These are phyloP conservation scores for Nakazawaea populi DNA, from an alignment of 805 yeast genomes.

Conservation along the genomic window DNA sequence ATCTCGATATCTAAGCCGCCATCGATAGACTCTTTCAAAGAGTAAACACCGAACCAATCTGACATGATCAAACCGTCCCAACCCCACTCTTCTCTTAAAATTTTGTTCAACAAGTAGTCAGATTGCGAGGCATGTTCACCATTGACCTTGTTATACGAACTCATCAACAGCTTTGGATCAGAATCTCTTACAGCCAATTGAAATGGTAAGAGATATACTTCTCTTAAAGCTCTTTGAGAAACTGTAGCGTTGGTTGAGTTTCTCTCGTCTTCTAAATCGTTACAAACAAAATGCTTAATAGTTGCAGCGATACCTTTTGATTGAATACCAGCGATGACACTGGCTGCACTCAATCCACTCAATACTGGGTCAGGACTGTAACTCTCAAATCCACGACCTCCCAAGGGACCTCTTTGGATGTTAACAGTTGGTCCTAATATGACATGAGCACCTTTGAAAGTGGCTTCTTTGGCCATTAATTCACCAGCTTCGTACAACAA, in stretches of 20 bases:
- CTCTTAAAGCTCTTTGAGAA: constrained; percentile 38
- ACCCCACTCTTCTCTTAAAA: constrained; percentile 34
- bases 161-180: constrained; percentile 33
- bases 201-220: constrained; percentile 37
- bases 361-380: constrained; percentile 58
- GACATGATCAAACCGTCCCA: constrained; percentile 34
- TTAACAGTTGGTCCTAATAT: constrained; percentile 38
- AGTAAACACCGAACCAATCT: constrained; percentile 38
- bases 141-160: constrained; percentile 35
- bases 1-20: constrained; percentile 39
- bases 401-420: constrained; percentile 34
- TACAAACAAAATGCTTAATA: constrained; percentile 37
- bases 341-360: constrained; percentile 30
- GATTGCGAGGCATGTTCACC: constrained; percentile 35
- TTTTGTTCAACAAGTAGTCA: constrained; percentile 25
- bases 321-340: constrained; percentile 33
- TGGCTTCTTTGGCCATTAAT: constrained; percentile 50
- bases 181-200: constrained; percentile 34
- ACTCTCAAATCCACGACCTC: constrained; percentile 56
- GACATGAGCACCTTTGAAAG: constrained; percentile 44
- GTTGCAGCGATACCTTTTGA: constrained; percentile 31
- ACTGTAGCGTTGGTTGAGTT: constrained; percentile 29
- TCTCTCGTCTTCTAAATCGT: constrained; percentile 36
- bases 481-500: constrained; percentile 43
- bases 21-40: constrained; percentile 29